phyloP scores from a whole-genome alignment of 2,329 filamentous ascomycete genomes.

The Arthrinium puccinioides region DNA sequence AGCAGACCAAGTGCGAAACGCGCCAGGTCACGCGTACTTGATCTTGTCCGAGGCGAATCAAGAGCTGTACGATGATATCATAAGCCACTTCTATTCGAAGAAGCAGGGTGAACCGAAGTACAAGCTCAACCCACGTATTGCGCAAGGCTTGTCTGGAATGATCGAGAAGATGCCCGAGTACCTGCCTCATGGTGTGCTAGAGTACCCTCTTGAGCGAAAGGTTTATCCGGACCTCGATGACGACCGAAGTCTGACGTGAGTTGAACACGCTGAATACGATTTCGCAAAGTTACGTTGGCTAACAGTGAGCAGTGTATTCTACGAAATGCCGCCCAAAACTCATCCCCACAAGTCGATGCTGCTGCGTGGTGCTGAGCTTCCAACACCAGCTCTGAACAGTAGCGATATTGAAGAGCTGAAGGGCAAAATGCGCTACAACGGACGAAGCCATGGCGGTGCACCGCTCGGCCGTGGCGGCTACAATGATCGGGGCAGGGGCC shows the following conservation, averaged over 20 bases:
- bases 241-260: constrained; percentile 78
- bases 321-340: constrained; percentile 67
- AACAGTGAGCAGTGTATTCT: constrained; percentile 60
- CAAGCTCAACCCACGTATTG: constrained; percentile 67
- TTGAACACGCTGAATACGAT: constrained; percentile 12
- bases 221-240: constrained; percentile 73
- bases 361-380: constrained; percentile 71
- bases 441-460: constrained; percentile 65
- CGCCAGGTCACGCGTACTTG: constrained; percentile 71
- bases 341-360: constrained; percentile 91
- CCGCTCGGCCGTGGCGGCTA: constrained; percentile 36
- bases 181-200: constrained; percentile 74
- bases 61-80: constrained; percentile 74
- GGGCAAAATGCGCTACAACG: constrained; percentile 54
- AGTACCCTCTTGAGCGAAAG: constrained; percentile 66
- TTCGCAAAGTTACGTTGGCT: constrained; percentile 14
- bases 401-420: constrained; percentile 70
- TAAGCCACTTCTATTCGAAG: constrained; percentile 85
- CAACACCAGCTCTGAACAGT: constrained; percentile 63
- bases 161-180: constrained; percentile 79
- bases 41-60: constrained; percentile 78
- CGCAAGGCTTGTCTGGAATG: constrained; percentile 70
- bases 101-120: constrained; percentile 62
- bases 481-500: constrained; percentile 17
- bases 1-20: constrained; percentile 74